Percentiles rank a stretch among this genome's conserved stretches.
Conservation (phyloP, 2,329 filamentous ascomycete genomes). For the Monosporascus sp. region DNA sequence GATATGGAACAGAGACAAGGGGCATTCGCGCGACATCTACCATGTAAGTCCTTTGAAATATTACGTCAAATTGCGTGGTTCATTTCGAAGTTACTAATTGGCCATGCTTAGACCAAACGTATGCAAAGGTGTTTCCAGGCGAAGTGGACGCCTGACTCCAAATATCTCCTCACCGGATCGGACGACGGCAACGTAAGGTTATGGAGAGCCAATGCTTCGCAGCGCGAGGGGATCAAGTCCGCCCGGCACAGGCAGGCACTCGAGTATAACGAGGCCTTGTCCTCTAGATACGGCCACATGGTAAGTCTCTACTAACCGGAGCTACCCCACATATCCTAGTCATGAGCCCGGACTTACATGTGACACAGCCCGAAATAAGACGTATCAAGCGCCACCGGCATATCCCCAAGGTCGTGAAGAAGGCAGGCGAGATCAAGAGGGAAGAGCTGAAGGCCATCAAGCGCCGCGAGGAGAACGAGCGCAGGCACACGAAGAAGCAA, state of each 20-base stretch:
- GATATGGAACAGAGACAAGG: constrained; percentile 74
- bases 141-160: constrained; percentile 81
- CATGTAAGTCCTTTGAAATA: constrained; percentile 95
- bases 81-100: background rate
- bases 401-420: constrained; percentile 89
- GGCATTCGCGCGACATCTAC: constrained; percentile 88
- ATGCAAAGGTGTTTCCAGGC: constrained; percentile 35
- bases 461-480: constrained; percentile 87
- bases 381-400: constrained; percentile 89
- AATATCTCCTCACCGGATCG: constrained; percentile 83
- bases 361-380: constrained; percentile 67
- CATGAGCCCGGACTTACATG: constrained; percentile 8
- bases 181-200: constrained; percentile 90
- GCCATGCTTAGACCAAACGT: constrained; percentile 42
- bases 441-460: constrained; percentile 87
- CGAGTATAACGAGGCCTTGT: constrained; percentile 85
- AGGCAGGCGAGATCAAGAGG: constrained; percentile 88
- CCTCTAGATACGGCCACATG: constrained; percentile 87
- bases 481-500: constrained; percentile 84
- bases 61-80: constrained; percentile 31
- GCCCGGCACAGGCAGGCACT: constrained; percentile 79
- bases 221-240: constrained; percentile 79
- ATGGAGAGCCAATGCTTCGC: constrained; percentile 84
- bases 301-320: constrained; percentile 11
- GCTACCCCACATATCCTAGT: background rate